These are phyloP conservation scores for Erythrophleum fordii DNA, from an alignment of 306 rosid genomes.

Conservation along the genomic window DNA sequence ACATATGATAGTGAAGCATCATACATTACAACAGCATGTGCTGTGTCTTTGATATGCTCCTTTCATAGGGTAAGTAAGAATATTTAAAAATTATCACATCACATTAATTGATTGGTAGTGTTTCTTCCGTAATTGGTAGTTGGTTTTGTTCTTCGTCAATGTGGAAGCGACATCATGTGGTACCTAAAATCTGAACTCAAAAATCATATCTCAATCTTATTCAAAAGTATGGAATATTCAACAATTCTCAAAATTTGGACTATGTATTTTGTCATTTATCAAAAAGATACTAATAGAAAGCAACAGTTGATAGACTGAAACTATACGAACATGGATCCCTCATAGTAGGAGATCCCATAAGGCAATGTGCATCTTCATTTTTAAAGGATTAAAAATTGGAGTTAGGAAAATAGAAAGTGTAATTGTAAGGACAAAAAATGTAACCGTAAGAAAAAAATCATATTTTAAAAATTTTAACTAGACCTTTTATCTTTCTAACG, in stretches of 20 bases:
- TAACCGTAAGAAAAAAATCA: no score
- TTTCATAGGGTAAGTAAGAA: background rate
- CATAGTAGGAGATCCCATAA: no score
- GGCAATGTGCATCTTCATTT: no score
- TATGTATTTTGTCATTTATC: background rate
- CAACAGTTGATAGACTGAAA: slow-evolving; percentile 39
- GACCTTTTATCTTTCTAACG: no score
- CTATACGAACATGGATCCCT: no score
- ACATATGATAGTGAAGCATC: background rate
- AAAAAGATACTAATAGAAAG: slow-evolving; percentile 39
- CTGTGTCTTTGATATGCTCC: background rate
- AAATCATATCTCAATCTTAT: background rate
- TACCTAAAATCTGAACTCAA: background rate
- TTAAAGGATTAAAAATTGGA: no score
- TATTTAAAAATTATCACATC: background rate
- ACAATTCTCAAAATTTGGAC: background rate
- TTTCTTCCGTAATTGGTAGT: background rate
- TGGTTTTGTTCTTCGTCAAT: slow-evolving; percentile 5
- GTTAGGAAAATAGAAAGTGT: no score
- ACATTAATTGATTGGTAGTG: background rate
- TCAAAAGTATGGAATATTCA: slow-evolving; percentile 1
- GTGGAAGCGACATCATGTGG: slow-evolving; percentile 10
- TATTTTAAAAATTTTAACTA: no score
- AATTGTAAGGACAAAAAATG: no score
- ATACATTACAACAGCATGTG: background rate